Evolutionary conservation across 495 filamentous ascomycete species (phyloP).

Genomic region (Cryomyces minteri): DNA sequence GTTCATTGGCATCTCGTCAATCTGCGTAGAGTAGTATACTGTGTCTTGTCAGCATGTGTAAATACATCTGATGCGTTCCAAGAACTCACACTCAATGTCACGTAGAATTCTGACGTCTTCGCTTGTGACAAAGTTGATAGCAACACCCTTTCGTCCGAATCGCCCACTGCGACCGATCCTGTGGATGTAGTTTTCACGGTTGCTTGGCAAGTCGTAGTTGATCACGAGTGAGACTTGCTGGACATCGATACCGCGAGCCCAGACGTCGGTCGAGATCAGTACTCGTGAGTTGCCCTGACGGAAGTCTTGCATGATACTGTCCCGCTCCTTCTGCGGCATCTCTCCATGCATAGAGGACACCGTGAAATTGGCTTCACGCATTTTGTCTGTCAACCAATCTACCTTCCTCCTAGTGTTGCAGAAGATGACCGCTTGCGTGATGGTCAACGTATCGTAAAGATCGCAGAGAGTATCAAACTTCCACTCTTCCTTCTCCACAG

Average conservation of each 20-base stretch:
- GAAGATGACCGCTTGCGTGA: constrained; percentile 99
- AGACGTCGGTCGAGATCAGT: constrained; percentile 94
- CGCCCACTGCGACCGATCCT: constrained; percentile 89
- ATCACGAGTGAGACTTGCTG: constrained; percentile 99
- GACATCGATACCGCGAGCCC: constrained; percentile 96
- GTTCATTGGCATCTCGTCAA: constrained; percentile 99
- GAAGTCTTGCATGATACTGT: constrained; percentile 99
- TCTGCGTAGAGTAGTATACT: constrained; percentile 95
- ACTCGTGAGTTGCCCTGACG: constrained; percentile 89
- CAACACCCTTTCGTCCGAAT: constrained; percentile 96
- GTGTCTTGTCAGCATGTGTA: constrained; percentile 16
- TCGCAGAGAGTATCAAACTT: constrained; percentile 99
- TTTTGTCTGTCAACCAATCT: constrained; percentile 98
- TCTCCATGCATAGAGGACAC: constrained; percentile 98
- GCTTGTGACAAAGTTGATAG: constrained; percentile 97
- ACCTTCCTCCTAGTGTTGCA: constrained; percentile 99
- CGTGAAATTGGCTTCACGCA: constrained; percentile 94
- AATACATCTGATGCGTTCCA: neutral
- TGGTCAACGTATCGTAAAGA: constrained; percentile 96
- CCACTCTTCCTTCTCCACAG: constrained; percentile 99
- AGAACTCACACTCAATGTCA: constrained; percentile 68
- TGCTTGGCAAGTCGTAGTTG: constrained; percentile 96
- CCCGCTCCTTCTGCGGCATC: constrained; percentile 94
- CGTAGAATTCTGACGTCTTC: constrained; percentile 95
- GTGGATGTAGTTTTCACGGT: constrained; percentile 99